Conservation (phyloP, 257 asterid genomes). For the Penstemon newberryi region DNA sequence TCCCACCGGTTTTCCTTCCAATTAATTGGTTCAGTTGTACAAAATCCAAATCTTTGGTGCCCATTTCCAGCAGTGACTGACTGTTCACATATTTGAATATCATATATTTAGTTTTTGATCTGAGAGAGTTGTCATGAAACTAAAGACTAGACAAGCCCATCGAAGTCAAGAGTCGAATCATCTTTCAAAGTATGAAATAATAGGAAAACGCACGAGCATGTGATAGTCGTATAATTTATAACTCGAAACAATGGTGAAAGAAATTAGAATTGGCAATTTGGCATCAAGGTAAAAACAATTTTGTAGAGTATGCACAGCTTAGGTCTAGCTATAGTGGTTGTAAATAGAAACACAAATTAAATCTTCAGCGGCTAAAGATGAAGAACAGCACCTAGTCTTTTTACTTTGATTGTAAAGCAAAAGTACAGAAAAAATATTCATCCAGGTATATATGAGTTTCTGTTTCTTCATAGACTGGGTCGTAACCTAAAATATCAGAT, state of each 20-base stretch:
- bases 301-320: slow-evolving; percentile 9
- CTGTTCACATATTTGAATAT: slow-evolving; percentile 47
- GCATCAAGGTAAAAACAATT: no score
- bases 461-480: no score
- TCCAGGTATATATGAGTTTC: no score
- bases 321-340: slow-evolving; percentile 10
- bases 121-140: slow-evolving; percentile 14
- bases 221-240: no score
- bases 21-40: slow-evolving; percentile 90
- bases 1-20: slow-evolving; percentile 98
- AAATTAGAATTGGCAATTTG: neutral
- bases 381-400: no score
- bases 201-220: no score
- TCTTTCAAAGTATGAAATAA: no score
- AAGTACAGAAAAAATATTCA: no score
- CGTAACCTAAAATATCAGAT: no score
- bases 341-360: no score
- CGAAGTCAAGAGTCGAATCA: neutral
- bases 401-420: no score
- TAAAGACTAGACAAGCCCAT: neutral
- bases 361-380: no score
- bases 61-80: slow-evolving; percentile 98
- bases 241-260: slow-evolving; percentile 12
- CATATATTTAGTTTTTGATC: slow-evolving; percentile 25
- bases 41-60: slow-evolving; percentile 89